These are phyloP conservation scores for Patellaria atrata DNA, from an alignment of 495 filamentous ascomycete genomes.

Conservation along the genomic window DNA sequence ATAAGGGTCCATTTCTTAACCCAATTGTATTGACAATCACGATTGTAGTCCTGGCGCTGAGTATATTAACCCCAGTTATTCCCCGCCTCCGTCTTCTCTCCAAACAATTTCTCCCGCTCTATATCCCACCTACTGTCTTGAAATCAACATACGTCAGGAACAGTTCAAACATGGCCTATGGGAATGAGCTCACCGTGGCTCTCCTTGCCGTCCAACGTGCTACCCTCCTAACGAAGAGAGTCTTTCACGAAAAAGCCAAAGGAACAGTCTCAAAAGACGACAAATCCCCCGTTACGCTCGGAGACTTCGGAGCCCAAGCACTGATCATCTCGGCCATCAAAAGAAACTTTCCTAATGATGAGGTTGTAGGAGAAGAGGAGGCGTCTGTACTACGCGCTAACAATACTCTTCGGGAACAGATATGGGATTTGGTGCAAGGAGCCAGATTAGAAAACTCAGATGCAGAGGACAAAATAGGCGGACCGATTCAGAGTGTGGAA, in stretches of 20 bases:
- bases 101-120: slow-evolving; percentile 24
- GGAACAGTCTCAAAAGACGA: slow-evolving; percentile 89
- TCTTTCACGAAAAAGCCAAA: slow-evolving; percentile 85
- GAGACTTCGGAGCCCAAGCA: slow-evolving; percentile 95
- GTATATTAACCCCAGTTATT: slow-evolving; percentile 33
- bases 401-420: slow-evolving; percentile 45
- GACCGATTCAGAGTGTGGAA: slow-evolving; percentile 50
- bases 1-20: too few species aligned
- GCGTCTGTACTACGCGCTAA: slow-evolving; percentile 60
- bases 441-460: slow-evolving; percentile 55
- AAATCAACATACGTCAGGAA: background rate
- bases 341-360: slow-evolving; percentile 77
- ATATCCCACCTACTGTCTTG: background rate
- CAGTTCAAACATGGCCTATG: slow-evolving; percentile 34
- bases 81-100: slow-evolving; percentile 28
- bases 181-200: slow-evolving; percentile 70
- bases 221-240: slow-evolving; percentile 72
- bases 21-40: slow-evolving; percentile 1
- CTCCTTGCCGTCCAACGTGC: slow-evolving; percentile 88
- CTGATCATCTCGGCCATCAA: slow-evolving; percentile 82
- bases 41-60: slow-evolving; percentile 32
- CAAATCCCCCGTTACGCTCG: slow-evolving; percentile 90
- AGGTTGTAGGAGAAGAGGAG: slow-evolving; percentile 93
- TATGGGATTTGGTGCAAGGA: slow-evolving; percentile 67
- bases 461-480: slow-evolving; percentile 56